These are phyloP conservation scores for Urostyla sp. DNA, from an alignment of 73 alveolate genomes.

Conservation along the genomic window DNA sequence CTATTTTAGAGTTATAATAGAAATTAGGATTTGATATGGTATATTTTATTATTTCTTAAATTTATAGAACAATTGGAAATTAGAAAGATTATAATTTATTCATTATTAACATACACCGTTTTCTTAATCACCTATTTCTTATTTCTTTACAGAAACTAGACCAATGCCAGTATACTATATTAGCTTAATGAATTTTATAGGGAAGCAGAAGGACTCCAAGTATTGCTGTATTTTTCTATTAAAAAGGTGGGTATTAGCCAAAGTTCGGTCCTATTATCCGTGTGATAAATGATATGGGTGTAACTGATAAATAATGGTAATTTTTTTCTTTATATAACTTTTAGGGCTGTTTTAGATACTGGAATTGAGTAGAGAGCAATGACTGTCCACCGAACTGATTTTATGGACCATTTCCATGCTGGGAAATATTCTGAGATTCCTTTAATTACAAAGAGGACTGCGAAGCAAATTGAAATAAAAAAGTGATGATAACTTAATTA, in stretches of 20 bases:
- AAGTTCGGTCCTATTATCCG: conserved; percentile 43
- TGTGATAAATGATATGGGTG: conserved; percentile 14
- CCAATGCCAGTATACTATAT: too few relatives aligned
- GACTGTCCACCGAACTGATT: neutral
- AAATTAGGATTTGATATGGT: conserved; percentile 4
- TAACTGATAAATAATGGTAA: neutral
- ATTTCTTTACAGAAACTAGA: conserved; percentile 29
- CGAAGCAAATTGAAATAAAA: too few relatives aligned
- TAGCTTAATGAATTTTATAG: too few relatives aligned
- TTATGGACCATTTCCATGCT: conserved; percentile 1
- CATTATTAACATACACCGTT: conserved; percentile 51
- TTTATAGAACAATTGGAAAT: conserved; percentile 30
- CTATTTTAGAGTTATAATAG: neutral
- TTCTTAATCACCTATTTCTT: conserved; percentile 36
- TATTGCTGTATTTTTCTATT: conserved; percentile 9
- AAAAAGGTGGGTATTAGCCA: neutral
- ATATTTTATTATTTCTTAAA: neutral
- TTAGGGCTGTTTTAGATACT: neutral
- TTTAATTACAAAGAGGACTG: too few relatives aligned
- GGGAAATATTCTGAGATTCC: conserved; percentile 31
- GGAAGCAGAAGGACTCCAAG: conserved; percentile 63
- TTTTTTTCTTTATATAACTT: too few relatives aligned
- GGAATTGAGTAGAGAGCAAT: conserved; percentile 32
- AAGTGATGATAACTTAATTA: too few relatives aligned
- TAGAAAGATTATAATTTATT: neutral